Evolutionary conservation across 257 asterid species (phyloP), one percentile per base, ranked within the genome.

Genomic region (Fraxinus pennsylvanica): DNA sequence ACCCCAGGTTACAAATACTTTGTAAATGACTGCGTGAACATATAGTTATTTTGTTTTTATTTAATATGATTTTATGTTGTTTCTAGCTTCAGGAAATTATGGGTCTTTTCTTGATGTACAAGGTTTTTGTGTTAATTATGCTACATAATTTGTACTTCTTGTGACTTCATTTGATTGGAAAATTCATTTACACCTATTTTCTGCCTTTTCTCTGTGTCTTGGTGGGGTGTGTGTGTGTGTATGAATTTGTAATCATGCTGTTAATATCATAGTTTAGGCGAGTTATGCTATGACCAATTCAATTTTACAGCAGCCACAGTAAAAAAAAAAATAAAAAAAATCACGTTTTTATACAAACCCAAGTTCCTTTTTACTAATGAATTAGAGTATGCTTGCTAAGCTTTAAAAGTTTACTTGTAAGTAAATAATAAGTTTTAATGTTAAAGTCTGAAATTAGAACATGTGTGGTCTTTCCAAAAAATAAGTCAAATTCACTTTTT

Each of bases 1-100:
- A 63, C 88, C 29, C 70, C 92, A 36, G 94, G 97, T 92, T 79
- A 27, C 15, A 25, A 25, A 27, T 25, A 27, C 35, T 63, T 27
- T 63, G 17, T 63, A 25, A 25, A 63, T 25, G 35, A 8, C 74
- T 15, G 10, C 25, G 57, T 13, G 61, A 32, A 12, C n/a, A n/a
- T 19, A 59, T 68, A 79, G 73, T 65, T 81, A 32, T 38, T 39
- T 68, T 12, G 45, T 5, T 70, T 4, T 52, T 19, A 7, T 15
- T 38, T n/a, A 32, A 41, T 66, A 45, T 73, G 7, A 12, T 72
- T 35, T 63, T 32, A 70, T 41, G 35, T 9, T 50, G n/a, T 75
- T 57, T 43, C 45, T 57, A 36, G 32, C 78, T 73, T 13, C 69
- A 25, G 17, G 10, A 59, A 22, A 21, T 61, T 9, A 25, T 61